These are phyloP conservation scores for Vararia minispora DNA, from an alignment of 768 basidiomycete genomes.

Conservation along the genomic window DNA sequence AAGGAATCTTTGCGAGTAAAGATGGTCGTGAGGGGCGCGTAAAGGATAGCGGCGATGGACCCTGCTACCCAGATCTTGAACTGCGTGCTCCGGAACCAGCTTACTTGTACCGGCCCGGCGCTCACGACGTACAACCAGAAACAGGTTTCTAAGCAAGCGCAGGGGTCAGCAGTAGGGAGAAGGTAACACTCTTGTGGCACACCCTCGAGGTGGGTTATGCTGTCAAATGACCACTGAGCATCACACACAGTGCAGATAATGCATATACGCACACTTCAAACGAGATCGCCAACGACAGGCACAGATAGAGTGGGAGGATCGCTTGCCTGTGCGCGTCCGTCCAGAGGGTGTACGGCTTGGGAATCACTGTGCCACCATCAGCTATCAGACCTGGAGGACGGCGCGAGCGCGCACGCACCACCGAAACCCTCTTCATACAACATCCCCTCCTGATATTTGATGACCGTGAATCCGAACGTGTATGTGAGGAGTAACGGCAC, in stretches of 20 bases:
- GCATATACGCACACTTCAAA: slow-evolving; percentile 64
- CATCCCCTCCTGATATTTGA: slow-evolving; percentile 69
- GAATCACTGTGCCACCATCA: slow-evolving; percentile 34
- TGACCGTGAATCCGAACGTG: slow-evolving; percentile 50
- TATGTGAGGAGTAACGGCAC: slow-evolving; percentile 51
- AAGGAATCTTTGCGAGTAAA: slow-evolving; percentile 47
- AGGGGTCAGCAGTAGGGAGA: neutral
- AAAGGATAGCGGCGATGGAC: slow-evolving; percentile 44
- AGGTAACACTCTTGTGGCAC: neutral
- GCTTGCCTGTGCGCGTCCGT: slow-evolving; percentile 28
- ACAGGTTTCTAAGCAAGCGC: slow-evolving; percentile 51
- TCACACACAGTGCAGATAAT: neutral
- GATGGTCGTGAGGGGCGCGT: slow-evolving; percentile 62
- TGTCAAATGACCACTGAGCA: slow-evolving; percentile 17
- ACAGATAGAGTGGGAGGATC: slow-evolving; percentile 55
- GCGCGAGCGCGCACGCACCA: slow-evolving; percentile 41
- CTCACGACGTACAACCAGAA: slow-evolving; percentile 84
- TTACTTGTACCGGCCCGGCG: slow-evolving; percentile 43
- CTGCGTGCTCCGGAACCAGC: slow-evolving; percentile 70
- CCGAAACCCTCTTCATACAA: slow-evolving; percentile 31
- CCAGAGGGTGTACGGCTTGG: slow-evolving; percentile 58
- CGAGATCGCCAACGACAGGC: slow-evolving; percentile 57
- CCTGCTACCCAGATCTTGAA: slow-evolving; percentile 68
- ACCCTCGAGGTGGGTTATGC: slow-evolving; percentile 79
- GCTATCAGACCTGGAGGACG: too few species aligned